Evolutionary conservation across 352 stramenopile genomes (phyloP).

Genomic region (Pythium myriotylum): DNA sequence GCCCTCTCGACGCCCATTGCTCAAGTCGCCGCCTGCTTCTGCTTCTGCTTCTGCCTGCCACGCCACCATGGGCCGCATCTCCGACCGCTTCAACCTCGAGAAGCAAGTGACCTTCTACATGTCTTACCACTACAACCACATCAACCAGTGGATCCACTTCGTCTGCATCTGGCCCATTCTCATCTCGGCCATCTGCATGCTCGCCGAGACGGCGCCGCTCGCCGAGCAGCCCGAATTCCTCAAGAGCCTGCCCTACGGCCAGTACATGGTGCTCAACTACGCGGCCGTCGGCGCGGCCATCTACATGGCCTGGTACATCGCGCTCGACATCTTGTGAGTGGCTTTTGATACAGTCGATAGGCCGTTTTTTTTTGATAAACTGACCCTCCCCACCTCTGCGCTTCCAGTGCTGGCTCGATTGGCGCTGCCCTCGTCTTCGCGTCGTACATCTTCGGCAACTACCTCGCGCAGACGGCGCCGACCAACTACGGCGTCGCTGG

Average conservation of each 20-base stretch:
- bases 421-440: slow-evolving; percentile 37
- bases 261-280: slow-evolving; percentile 51
- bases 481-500: slow-evolving; percentile 27
- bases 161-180: slow-evolving; percentile 70
- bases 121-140: slow-evolving; percentile 60
- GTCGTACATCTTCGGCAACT: slow-evolving; percentile 39
- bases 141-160: slow-evolving; percentile 70
- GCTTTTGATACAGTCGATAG: background rate
- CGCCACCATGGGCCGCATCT: slow-evolving; percentile 34
- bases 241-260: slow-evolving; percentile 22
- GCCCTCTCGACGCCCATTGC: background rate
- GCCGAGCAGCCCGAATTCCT: slow-evolving; percentile 29
- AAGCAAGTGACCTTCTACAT: slow-evolving; percentile 70
- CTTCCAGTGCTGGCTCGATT: slow-evolving; percentile 31
- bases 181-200: slow-evolving; percentile 46
- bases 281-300: slow-evolving; percentile 31
- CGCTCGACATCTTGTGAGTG: slow-evolving; percentile 39
- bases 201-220: slow-evolving; percentile 34
- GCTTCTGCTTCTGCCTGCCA: background rate
- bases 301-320: slow-evolving; percentile 62
- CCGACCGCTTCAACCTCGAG: slow-evolving; percentile 55
- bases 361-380: slow-evolving; percentile 4
- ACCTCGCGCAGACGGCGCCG: slow-evolving; percentile 26
- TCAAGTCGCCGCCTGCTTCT: slow-evolving; percentile 1
- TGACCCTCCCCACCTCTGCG: background rate